Evolutionary conservation across 2,329 filamentous ascomycete genomes (phyloP).

Genomic region (Aspergillus puulaauensis): DNA sequence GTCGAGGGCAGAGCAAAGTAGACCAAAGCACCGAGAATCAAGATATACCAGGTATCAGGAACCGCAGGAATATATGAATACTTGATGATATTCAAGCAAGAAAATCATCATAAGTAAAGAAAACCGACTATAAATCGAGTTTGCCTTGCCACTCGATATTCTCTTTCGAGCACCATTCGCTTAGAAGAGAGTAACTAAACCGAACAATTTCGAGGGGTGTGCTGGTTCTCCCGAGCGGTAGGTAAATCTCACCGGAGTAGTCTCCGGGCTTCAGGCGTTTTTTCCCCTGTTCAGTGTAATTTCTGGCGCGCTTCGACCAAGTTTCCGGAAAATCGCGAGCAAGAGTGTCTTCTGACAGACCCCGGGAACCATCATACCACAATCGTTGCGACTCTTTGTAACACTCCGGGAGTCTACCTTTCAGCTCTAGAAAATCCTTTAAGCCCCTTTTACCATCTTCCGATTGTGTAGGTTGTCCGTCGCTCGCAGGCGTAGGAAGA

Average conservation of each 20-base stretch:
- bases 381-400: conserved; percentile 42
- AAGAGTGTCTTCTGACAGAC: conserved; percentile 43
- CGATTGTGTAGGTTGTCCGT: conserved; percentile 36
- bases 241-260: conserved; percentile 39
- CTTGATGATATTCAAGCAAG: background rate
- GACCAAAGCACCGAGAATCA: background rate
- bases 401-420: conserved; percentile 40
- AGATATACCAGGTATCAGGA: background rate
- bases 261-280: conserved; percentile 33
- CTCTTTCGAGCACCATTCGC: conserved; percentile 49
- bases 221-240: conserved; percentile 45
- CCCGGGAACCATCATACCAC: conserved; percentile 45
- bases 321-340: conserved; percentile 43
- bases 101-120: background rate
- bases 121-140: conserved; percentile 33
- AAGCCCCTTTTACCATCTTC: conserved; percentile 39
- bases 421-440: conserved; percentile 42
- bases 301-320: conserved; percentile 42
- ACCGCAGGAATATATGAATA: background rate
- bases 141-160: conserved; percentile 45
- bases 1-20: conserved; percentile 4
- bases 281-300: conserved; percentile 37
- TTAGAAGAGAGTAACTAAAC: conserved; percentile 45
- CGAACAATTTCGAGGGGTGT: conserved; percentile 46
- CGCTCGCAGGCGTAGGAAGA: conserved; percentile 45